These are phyloP conservation scores for Aphanomyces cochlioides DNA, from an alignment of 352 stramenopile species.

Conservation along the genomic window DNA sequence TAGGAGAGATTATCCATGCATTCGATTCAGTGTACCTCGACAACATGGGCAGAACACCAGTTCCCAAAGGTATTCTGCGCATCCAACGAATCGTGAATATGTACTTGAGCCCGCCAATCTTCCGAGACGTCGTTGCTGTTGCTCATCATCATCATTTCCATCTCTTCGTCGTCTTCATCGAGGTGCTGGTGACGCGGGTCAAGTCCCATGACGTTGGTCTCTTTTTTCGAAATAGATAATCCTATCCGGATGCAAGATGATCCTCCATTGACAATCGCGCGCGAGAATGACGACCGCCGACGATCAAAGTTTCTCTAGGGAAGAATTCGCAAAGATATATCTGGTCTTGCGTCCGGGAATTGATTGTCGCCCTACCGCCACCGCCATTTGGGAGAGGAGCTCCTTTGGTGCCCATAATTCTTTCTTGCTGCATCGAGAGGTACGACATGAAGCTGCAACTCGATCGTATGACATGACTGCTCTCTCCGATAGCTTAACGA, in stretches of 20 bases:
- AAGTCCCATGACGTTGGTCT: constrained; percentile 6
- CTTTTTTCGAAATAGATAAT: not conserved
- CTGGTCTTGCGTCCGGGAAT: too few species aligned
- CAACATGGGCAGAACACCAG: constrained; percentile 66
- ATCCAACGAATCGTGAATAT: constrained; percentile 58
- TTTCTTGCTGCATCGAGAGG: too few species aligned
- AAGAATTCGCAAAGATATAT: too few species aligned
- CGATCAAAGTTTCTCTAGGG: too few species aligned
- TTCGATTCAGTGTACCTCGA: constrained; percentile 35
- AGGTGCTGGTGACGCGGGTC: not conserved
- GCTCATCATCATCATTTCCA: constrained; percentile 46
- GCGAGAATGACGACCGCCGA: too few species aligned
- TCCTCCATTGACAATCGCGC: too few species aligned
- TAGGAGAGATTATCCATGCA: not conserved
- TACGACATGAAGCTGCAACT: too few species aligned
- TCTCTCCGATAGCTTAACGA: too few species aligned
- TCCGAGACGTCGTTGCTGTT: constrained; percentile 35
- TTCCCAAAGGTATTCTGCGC: constrained; percentile 81
- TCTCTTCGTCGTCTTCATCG: not conserved
- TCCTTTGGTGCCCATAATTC: too few species aligned
- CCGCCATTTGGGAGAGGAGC: too few species aligned
- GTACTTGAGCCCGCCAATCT: constrained; percentile 70
- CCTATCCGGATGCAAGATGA: not conserved
- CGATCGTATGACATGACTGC: too few species aligned
- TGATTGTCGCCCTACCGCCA: too few species aligned